Conservation (phyloP, 306 rosid genomes). For the Vachellia pachyceras region DNA sequence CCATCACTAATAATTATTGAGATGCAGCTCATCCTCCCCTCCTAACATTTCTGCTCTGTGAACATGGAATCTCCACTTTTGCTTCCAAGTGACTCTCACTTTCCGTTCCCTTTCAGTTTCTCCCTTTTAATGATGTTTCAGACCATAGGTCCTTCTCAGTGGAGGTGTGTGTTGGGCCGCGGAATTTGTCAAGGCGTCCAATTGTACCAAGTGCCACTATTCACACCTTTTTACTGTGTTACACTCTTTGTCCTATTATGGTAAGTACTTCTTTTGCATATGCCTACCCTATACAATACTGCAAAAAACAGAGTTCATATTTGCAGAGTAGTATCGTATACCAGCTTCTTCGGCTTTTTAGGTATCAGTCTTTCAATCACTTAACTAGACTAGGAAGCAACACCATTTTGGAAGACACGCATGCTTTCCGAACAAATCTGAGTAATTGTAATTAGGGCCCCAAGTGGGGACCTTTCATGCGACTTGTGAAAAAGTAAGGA, state of each 20-base stretch:
- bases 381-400: no score
- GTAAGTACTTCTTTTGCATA: conserved; percentile 8
- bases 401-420: neutral
- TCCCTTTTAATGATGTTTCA: conserved; percentile 57
- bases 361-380: no score
- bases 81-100: conserved; percentile 49
- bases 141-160: conserved; percentile 55
- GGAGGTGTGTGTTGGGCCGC: conserved; percentile 49
- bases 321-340: no score
- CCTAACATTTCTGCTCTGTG: conserved; percentile 39
- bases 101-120: conserved; percentile 35
- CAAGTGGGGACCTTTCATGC: conserved; percentile 46
- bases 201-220: conserved; percentile 34
- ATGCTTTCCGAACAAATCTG: conserved; percentile 20
- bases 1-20: conserved; percentile 67
- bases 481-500: conserved; percentile 37
- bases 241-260: conserved; percentile 1
- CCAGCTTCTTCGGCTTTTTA: no score
- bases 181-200: conserved; percentile 45
- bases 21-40: conserved; percentile 72
- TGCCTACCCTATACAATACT: conserved; percentile 3
- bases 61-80: conserved; percentile 62
- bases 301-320: neutral
- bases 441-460: conserved; percentile 1
- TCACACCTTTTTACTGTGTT: neutral